Percentiles rank a stretch among this genome's conserved stretches.
Conservation (phyloP, 179 eudicot genomes). For the Vitellaria paradoxa region DNA sequence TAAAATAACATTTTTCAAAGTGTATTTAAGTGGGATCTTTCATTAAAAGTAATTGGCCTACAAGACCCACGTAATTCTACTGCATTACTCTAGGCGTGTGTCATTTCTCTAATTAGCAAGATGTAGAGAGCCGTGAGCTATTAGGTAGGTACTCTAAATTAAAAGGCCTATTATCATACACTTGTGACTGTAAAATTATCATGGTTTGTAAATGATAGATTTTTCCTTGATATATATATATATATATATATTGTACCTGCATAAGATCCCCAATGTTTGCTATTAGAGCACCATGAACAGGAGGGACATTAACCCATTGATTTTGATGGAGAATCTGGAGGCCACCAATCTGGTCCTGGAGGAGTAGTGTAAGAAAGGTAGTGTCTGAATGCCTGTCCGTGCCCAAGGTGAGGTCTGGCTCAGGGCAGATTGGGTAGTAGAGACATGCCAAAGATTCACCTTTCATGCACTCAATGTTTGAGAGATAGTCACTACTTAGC, state of each 20-base stretch:
- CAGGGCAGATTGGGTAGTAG: conserved; percentile 48
- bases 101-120: too few species aligned
- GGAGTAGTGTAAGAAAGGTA: conserved; percentile 33
- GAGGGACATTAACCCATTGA: conserved; percentile 21
- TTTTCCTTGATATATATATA: too few species aligned
- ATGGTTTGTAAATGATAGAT: too few species aligned
- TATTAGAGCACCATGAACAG: conserved; percentile 39
- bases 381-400: conserved; percentile 41
- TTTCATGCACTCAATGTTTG: conserved; percentile 34
- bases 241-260: too few species aligned
- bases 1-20: too few species aligned
- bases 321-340: too few species aligned
- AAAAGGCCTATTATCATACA: conserved; percentile 19
- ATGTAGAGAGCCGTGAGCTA: too few species aligned
- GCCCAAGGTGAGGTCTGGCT: conserved; percentile 40
- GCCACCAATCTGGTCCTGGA: not conserved
- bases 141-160: too few species aligned
- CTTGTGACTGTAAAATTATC: not conserved
- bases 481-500: conserved; percentile 29
- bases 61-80: too few species aligned
- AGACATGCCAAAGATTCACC: conserved; percentile 37
- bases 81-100: too few species aligned
- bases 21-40: too few species aligned
- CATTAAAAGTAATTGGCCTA: too few species aligned
- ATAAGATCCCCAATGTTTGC: conserved; percentile 38